Percentiles rank a stretch among this genome's conserved stretches.
These are phyloP conservation scores for Lipomyces yamadae DNA, from an alignment of 805 yeast genomes.

Conservation along the genomic window DNA sequence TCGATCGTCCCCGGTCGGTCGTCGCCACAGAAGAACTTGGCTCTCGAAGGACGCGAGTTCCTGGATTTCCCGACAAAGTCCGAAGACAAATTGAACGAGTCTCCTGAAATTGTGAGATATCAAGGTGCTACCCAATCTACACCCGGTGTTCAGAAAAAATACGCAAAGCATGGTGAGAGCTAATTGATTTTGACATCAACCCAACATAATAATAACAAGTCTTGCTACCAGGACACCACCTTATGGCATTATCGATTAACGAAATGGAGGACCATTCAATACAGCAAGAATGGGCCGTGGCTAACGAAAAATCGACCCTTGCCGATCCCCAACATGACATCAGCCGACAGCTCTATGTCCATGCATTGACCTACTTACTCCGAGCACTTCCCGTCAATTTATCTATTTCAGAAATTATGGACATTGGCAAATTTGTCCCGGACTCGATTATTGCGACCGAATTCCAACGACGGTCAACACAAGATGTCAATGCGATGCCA, in stretches of 20 bases:
- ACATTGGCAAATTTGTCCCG: conserved; percentile 18
- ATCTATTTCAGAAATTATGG: conserved; percentile 14
- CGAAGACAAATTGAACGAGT: neutral
- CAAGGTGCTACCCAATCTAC: neutral
- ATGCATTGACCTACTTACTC: conserved; percentile 23
- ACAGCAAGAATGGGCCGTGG: neutral
- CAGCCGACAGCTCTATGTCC: conserved; percentile 28
- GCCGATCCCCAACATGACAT: neutral
- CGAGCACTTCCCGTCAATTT: conserved; percentile 28
- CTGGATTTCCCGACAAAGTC: neutral
- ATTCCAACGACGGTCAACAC: neutral
- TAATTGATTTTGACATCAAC: neutral
- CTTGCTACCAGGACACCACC: conserved; percentile 4
- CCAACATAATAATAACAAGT: too few relatives aligned
- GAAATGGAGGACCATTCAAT: conserved; percentile 5
- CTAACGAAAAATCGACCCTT: neutral
- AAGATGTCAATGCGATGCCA: neutral
- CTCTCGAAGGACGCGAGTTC: neutral
- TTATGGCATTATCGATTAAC: neutral
- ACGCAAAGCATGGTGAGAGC: conserved; percentile 1
- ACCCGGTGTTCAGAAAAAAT: neutral
- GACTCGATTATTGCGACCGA: conserved; percentile 12
- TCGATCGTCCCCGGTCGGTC: conserved; percentile 16
- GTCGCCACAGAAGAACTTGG: conserved; percentile 4
- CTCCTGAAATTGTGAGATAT: neutral